Percentiles rank a stretch among this genome's conserved stretches.
These are phyloP conservation scores for Cladophialophora exuberans DNA, from an alignment of 2,329 filamentous ascomycete species.

Conservation along the genomic window DNA sequence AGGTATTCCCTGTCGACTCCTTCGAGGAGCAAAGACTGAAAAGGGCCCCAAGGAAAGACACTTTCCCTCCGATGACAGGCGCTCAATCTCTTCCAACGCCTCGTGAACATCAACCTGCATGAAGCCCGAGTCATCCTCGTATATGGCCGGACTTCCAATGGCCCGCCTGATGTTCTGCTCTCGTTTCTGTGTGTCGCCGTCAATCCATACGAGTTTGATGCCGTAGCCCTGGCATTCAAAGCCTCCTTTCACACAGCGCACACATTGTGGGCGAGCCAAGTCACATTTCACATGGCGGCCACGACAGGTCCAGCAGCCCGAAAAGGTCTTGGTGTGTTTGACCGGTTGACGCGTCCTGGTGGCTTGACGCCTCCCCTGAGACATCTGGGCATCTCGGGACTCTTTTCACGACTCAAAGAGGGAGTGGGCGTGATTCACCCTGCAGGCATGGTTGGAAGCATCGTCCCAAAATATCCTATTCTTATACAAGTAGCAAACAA, in stretches of 20 bases:
- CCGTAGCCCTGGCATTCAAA: conserved; percentile 37
- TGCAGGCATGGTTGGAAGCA: not conserved
- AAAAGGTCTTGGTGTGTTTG: conserved; percentile 30
- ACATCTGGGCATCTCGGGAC: too few relatives aligned
- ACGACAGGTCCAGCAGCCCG: conserved; percentile 29
- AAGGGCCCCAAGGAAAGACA: conserved; percentile 22
- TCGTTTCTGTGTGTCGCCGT: conserved; percentile 24
- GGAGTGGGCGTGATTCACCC: not conserved
- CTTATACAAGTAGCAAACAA: too few relatives aligned
- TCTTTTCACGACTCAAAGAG: too few relatives aligned
- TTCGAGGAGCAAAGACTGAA: conserved; percentile 19
- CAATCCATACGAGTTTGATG: conserved; percentile 28
- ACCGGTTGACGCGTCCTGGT: conserved; percentile 22
- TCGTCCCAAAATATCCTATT: too few relatives aligned
- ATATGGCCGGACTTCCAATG: conserved; percentile 23
- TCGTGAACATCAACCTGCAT: conserved; percentile 22
- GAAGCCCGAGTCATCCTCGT: conserved; percentile 22
- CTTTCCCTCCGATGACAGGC: not conserved
- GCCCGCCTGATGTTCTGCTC: conserved; percentile 28
- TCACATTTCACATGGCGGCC: conserved; percentile 36
- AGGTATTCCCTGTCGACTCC: not conserved
- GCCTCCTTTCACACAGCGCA: conserved; percentile 35
- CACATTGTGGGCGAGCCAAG: conserved; percentile 35
- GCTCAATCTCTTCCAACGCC: conserved; percentile 23
- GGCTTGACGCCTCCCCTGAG: conserved; percentile 13